phyloP scores from a whole-genome alignment of 306 rosid genomes.

The Lagenaria siceraria region DNA sequence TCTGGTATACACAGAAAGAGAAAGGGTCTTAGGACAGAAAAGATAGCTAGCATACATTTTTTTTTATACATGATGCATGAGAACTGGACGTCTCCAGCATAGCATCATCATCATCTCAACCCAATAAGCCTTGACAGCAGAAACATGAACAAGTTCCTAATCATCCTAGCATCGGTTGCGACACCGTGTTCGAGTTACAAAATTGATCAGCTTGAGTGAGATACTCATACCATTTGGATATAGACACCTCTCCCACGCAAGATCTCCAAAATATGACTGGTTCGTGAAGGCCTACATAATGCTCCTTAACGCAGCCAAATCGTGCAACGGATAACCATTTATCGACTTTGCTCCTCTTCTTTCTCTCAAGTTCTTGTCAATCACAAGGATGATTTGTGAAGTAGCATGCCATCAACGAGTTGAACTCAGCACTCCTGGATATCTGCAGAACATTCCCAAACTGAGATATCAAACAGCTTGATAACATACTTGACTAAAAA shows the following conservation, averaged over 20 bases:
- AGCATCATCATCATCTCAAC: conserved; percentile 18
- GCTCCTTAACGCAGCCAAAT: conserved; percentile 20
- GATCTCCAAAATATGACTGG: conserved; percentile 27
- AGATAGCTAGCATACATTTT: conserved; percentile 1
- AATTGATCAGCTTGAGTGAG: conserved; percentile 47
- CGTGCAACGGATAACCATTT: conserved; percentile 16
- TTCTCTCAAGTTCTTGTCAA: not conserved
- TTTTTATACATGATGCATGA: conserved; percentile 3
- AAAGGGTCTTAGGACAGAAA: conserved; percentile 24
- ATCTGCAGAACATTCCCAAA: conserved; percentile 35
- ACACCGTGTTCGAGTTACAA: conserved; percentile 47
- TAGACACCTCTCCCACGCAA: conserved; percentile 27
- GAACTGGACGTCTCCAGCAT: not conserved
- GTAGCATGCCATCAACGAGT: not conserved
- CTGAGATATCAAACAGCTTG: not conserved
- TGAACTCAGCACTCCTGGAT: conserved; percentile 40
- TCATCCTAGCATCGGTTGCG: not conserved
- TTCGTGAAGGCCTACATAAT: conserved; percentile 11
- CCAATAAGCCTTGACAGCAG: conserved; percentile 18
- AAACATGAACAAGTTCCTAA: conserved; percentile 21
- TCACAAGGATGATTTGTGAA: not conserved
- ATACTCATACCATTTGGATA: conserved; percentile 30
- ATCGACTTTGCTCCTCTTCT: not conserved
- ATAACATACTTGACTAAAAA: not conserved
- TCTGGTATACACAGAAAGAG: not conserved